Conservation (phyloP, 179 eudicot genomes). For the Gypsophila paniculata region DNA sequence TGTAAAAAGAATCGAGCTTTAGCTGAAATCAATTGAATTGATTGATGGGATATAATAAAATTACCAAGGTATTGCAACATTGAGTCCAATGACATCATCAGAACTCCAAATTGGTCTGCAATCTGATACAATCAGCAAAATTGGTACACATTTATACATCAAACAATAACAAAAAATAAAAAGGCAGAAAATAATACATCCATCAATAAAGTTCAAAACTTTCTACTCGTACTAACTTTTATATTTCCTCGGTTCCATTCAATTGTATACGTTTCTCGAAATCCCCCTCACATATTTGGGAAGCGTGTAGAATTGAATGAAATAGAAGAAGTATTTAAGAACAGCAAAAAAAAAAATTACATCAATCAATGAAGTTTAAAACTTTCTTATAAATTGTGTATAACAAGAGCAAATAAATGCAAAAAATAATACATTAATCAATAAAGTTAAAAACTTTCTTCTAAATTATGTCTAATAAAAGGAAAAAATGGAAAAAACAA, state of each 20-base stretch:
- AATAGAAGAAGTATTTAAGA: too few species aligned
- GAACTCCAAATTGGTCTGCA: conserved; percentile 38
- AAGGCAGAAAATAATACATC: not conserved
- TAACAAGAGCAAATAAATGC: not conserved
- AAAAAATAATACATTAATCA: not conserved
- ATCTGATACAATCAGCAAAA: conserved; percentile 24
- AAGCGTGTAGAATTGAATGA: not conserved
- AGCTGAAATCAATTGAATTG: not conserved
- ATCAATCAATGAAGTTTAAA: too few species aligned
- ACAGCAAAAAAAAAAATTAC: too few species aligned
- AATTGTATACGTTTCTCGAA: too few species aligned
- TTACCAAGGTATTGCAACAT: conserved; percentile 40
- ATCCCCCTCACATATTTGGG: too few species aligned
- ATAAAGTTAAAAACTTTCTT: conserved; percentile 9
- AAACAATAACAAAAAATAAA: not conserved
- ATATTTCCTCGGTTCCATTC: not conserved
- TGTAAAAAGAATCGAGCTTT: conserved; percentile 8
- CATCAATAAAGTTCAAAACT: conserved; percentile 15
- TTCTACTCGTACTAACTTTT: not conserved
- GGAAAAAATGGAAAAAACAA: conserved; percentile 2
- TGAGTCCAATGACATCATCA: conserved; percentile 27
- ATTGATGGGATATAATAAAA: conserved; percentile 10
- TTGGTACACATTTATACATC: conserved; percentile 13
- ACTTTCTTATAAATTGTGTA: too few species aligned
- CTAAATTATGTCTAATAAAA: not conserved